These are phyloP conservation scores for Apiospora aurea DNA, from an alignment of 2,329 filamentous ascomycete species.

Conservation along the genomic window DNA sequence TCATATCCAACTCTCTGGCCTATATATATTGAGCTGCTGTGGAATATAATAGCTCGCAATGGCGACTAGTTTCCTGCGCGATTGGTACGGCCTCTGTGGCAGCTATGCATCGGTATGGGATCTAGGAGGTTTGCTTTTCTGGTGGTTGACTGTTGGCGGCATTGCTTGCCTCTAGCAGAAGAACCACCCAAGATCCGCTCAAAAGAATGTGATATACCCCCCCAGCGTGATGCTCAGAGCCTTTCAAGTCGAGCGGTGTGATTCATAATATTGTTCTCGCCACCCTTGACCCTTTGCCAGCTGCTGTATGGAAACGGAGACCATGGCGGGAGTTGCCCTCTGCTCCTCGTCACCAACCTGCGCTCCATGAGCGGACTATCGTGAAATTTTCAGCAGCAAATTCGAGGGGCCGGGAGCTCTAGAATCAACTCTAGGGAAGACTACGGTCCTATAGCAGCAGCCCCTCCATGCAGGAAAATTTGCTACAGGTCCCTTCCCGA, in stretches of 20 bases:
- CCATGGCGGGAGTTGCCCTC: conserved; percentile 5
- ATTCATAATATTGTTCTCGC: conserved; percentile 14
- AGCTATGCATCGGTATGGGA: not conserved
- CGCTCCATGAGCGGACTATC: conserved; percentile 12
- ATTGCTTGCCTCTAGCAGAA: not conserved
- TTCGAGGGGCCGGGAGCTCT: conserved; percentile 19
- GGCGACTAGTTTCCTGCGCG: not conserved
- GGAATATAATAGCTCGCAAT: not conserved
- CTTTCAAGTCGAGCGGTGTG: conserved; percentile 16
- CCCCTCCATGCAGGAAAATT: conserved; percentile 21
- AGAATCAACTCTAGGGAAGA: conserved; percentile 12
- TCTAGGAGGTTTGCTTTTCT: not conserved
- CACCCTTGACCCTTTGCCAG: conserved; percentile 4
- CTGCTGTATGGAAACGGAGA: conserved; percentile 6
- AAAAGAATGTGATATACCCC: conserved; percentile 7
- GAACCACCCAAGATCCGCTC: conserved; percentile 17
- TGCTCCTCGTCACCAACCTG: conserved; percentile 15
- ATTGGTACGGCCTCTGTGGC: not conserved
- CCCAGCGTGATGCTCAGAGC: not conserved
- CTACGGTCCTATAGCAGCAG: not conserved
- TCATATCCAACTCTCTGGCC: not conserved
- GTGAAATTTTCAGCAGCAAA: conserved; percentile 10
- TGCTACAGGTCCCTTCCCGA: not conserved
- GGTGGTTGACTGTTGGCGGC: not conserved
- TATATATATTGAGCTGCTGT: not conserved